Conservation (phyloP, 176 grass and related monocot genomes). For the Microstegium vimineum region DNA sequence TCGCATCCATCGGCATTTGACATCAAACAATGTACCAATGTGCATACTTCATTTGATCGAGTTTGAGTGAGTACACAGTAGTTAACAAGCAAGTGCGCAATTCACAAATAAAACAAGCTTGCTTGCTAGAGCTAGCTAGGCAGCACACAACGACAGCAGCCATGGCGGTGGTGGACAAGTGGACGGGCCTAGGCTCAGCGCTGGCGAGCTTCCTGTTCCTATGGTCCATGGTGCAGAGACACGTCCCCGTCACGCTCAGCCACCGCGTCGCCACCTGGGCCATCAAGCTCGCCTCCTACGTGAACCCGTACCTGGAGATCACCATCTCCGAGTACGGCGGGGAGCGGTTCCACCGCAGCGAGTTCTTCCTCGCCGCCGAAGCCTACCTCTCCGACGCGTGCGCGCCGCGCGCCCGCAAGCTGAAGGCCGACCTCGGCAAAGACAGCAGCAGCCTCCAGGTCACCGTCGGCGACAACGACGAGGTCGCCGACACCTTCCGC, state of each 20-base stretch:
- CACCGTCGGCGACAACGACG: conserved; percentile 54
- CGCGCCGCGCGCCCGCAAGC: conserved; percentile 28
- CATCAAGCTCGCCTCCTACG: conserved; percentile 14
- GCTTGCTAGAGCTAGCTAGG: too few species aligned
- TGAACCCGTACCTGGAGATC: conserved; percentile 53
- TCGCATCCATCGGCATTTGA: too few species aligned
- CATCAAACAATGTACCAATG: too few species aligned
- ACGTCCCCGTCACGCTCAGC: conserved; percentile 20
- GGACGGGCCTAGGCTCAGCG: conserved; percentile 15
- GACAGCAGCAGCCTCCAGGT: conserved; percentile 42
- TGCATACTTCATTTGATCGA: too few species aligned
- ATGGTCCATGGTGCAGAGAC: conserved; percentile 34
- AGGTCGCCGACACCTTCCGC: conserved; percentile 59
- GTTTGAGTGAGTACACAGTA: too few species aligned
- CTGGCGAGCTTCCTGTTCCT: conserved; percentile 48
- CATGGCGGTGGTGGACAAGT: not conserved
- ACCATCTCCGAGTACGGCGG: too few species aligned
- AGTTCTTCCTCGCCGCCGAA: too few species aligned
- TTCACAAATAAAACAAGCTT: too few species aligned
- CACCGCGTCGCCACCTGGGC: not conserved
- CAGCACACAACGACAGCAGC: too few species aligned
- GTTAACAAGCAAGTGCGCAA: too few species aligned
- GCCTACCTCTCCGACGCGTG: too few species aligned
- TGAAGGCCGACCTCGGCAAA: conserved; percentile 49
- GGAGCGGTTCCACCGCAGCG: too few species aligned